These are phyloP conservation scores for Yarrowia alimentaria DNA, from an alignment of 805 yeast species.

Conservation along the genomic window DNA sequence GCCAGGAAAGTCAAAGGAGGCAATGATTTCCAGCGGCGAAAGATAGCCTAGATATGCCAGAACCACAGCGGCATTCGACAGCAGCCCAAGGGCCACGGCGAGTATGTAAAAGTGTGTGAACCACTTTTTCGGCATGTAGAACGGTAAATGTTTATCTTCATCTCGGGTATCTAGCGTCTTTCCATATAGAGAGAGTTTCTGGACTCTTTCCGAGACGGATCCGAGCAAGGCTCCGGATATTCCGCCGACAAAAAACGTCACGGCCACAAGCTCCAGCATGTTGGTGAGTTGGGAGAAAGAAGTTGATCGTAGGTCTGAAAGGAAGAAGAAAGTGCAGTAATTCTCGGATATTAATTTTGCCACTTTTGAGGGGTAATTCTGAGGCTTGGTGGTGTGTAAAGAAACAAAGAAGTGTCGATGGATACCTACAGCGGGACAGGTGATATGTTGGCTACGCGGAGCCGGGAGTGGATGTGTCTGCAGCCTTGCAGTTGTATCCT, in stretches of 20 bases:
- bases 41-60: slow-evolving; percentile 4
- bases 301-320: not conserved
- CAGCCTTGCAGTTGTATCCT: too few relatives aligned
- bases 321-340: too few relatives aligned
- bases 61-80: too few relatives aligned
- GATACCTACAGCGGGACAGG: too few relatives aligned
- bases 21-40: not conserved
- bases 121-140: slow-evolving; percentile 5
- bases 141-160: not conserved
- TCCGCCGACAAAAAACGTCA: not conserved
- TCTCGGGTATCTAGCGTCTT: slow-evolving; percentile 9
- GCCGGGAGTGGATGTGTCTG: too few relatives aligned
- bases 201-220: not conserved
- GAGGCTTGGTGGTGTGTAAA: too few relatives aligned
- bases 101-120: slow-evolving; percentile 22
- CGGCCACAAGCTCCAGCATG: not conserved
- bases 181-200: slow-evolving; percentile 2
- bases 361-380: too few relatives aligned
- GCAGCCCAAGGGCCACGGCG: not conserved
- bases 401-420: too few relatives aligned
- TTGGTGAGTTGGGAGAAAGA: not conserved
- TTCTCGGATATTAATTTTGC: too few relatives aligned
- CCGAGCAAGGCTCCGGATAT: not conserved
- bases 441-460: too few relatives aligned
- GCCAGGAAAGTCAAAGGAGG: not conserved